phyloP scores from a whole-genome alignment of 768 basidiomycete species.

The Tulasnella sp. region DNA sequence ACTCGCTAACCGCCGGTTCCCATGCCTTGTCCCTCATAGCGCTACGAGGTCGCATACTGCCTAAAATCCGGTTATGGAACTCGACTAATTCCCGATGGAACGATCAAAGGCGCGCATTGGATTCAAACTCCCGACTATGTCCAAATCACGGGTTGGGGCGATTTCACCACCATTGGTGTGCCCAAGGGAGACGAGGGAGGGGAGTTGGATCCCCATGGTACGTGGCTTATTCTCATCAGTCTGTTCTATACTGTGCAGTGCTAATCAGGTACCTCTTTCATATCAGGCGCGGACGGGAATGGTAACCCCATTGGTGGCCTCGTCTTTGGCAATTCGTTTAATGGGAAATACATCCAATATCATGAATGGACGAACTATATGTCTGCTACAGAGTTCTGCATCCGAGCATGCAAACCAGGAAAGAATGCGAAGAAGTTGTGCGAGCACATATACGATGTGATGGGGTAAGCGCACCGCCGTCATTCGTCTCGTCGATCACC shows the following conservation, averaged over 20 bases:
- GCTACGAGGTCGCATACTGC: conserved; percentile 62
- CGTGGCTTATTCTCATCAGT: conserved; percentile 46
- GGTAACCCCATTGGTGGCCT: conserved; percentile 63
- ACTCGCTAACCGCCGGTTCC: conserved; percentile 28
- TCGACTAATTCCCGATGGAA: conserved; percentile 31
- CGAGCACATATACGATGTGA: conserved; percentile 52
- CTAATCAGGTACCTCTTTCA: neutral
- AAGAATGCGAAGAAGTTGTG: conserved; percentile 53
- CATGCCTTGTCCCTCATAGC: conserved; percentile 30
- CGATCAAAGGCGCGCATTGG: conserved; percentile 34
- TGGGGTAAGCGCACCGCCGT: neutral
- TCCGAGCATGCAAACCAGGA: conserved; percentile 59
- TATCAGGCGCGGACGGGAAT: conserved; percentile 31
- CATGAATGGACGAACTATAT: conserved; percentile 60
- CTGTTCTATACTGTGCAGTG: neutral
- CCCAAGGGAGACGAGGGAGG: conserved; percentile 57
- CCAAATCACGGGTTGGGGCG: conserved; percentile 52
- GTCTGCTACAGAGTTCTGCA: conserved; percentile 52
- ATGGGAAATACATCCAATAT: conserved; percentile 47
- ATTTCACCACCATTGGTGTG: conserved; percentile 63
- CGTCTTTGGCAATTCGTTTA: conserved; percentile 71
- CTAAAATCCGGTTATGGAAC: conserved; percentile 44
- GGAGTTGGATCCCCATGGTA: conserved; percentile 66
- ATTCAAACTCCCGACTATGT: conserved; percentile 33
- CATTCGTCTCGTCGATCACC: neutral